These are phyloP conservation scores for Myochromella boudieri DNA, from an alignment of 768 basidiomycete species.

Conservation along the genomic window DNA sequence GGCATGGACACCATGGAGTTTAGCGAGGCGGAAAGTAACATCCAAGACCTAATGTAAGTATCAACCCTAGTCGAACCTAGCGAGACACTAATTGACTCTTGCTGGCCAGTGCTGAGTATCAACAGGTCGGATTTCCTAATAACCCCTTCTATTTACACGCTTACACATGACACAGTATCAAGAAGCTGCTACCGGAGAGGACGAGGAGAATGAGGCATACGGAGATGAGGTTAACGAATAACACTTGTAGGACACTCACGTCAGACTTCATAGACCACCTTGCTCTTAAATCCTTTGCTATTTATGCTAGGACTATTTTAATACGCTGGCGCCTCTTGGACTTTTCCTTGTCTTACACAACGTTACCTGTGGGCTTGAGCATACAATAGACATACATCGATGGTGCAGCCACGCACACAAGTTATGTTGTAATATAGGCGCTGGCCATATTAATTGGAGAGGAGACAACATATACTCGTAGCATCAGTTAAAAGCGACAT, in stretches of 20 bases:
- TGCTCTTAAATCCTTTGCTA: neutral
- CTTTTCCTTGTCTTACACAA: neutral
- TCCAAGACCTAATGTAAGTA: conserved; percentile 76
- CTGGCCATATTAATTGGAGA: no score
- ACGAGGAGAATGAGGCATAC: conserved; percentile 39
- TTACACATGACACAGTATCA: conserved; percentile 46
- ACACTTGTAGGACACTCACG: no score
- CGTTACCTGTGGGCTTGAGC: no score
- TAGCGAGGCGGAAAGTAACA: conserved; percentile 84
- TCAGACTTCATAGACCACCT: neutral
- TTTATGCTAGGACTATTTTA: conserved; percentile 12
- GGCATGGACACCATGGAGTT: conserved; percentile 91
- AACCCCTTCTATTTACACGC: neutral
- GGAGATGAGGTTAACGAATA: conserved; percentile 23
- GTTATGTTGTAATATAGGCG: no score
- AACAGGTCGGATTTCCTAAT: conserved; percentile 78
- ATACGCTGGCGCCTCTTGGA: conserved; percentile 6
- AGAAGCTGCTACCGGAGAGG: conserved; percentile 50
- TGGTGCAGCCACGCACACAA: no score
- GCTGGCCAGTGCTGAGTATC: conserved; percentile 76
- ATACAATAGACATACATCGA: no score
- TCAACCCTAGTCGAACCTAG: neutral
- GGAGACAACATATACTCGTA: no score
- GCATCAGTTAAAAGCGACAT: no score
- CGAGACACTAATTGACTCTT: neutral